A percentile compares a stretch with the other conserved stretches of the same genome.
Evolutionary conservation across 768 basidiomycete species (phyloP).

Genomic region (Rubroboletus satanas): DNA sequence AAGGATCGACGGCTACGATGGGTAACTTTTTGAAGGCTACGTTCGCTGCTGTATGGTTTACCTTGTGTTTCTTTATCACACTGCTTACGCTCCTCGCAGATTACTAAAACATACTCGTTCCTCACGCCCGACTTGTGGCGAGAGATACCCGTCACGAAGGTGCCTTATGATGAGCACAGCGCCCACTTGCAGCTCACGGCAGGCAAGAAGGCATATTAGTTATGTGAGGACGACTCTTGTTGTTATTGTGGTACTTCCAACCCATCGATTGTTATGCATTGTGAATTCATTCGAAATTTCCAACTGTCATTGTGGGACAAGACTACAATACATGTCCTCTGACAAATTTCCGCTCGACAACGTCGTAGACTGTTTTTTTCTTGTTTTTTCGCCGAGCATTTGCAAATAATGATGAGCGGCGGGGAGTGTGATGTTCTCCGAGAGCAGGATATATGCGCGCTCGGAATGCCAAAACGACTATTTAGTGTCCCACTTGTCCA

Average conservation of each 20-base stretch:
- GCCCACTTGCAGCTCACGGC: constrained; percentile 83
- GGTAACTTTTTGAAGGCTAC: constrained; percentile 99
- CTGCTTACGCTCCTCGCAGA: constrained; percentile 40
- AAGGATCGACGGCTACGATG: constrained; percentile 98
- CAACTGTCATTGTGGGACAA: background rate
- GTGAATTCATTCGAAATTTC: constrained; percentile 1
- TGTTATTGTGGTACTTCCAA: background rate
- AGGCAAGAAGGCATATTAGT: constrained; percentile 69
- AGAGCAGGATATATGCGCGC: background rate
- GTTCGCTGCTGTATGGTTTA: constrained; percentile 72
- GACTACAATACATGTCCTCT: background rate
- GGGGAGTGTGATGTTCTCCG: constrained; percentile 9
- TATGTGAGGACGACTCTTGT: background rate
- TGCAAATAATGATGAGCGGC: constrained; percentile 6
- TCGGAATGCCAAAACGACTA: constrained; percentile 4
- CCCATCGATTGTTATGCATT: background rate
- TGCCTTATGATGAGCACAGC: constrained; percentile 94
- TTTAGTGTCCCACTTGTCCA: background rate
- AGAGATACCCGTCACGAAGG: constrained; percentile 84
- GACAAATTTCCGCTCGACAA: background rate
- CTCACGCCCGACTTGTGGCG: constrained; percentile 98
- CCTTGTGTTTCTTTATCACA: background rate
- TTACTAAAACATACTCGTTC: constrained; percentile 98
- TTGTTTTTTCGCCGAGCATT: background rate
- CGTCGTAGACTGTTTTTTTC: background rate